Evolutionary conservation across 2,329 filamentous ascomycete genomes (phyloP), one percentile per base, ranked within the genome.

Genomic region (Fusarium caatingaense): DNA sequence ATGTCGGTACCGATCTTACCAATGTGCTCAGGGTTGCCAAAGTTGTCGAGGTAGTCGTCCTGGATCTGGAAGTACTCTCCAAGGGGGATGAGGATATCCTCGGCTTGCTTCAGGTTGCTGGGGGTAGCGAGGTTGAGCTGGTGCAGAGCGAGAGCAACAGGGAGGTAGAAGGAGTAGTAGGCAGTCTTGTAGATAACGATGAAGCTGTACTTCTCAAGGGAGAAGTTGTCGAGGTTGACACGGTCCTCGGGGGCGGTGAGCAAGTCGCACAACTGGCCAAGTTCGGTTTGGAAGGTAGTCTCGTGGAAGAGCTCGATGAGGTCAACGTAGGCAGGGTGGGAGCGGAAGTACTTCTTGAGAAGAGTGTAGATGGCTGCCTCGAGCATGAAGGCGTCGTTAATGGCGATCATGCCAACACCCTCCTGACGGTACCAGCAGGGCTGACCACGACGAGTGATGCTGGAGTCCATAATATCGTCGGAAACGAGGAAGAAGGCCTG

Each of bases 131-230:
- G 86, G 78, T 93, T 91, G 73, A 94, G 89, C 83, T 94, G 92
- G 85, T 95, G 86, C 75, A 99, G 87, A 8, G 96, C 93, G 46
- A 99, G 88, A 12, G 94, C 95, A 59, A 99, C 94, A 63, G 96
- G 96, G 16, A 99, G 91, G 85, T 98, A 98, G 88, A 99, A 99
- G 78, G 92, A 97, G 87, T 99, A 99, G 86, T 97, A 99, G 54
- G 96, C 94, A 25, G 96, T 99, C 90, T 99, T 99, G 90, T 97
- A 98, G 83, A 97, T 93, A 84, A 99, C 96, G 78, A 99, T 99
- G 87, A 98, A 99, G 76, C 87, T 90, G 86, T 97, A 97, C 87
- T 97, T 99, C 68, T 94, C 88, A 82, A 98, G 87, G 81, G 90
- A 94, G 87, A 99, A 99, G 86, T 97, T 97, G 87, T 93, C 86